Conservation (phyloP, 345 rosid genomes). For the Firmiana major region DNA sequence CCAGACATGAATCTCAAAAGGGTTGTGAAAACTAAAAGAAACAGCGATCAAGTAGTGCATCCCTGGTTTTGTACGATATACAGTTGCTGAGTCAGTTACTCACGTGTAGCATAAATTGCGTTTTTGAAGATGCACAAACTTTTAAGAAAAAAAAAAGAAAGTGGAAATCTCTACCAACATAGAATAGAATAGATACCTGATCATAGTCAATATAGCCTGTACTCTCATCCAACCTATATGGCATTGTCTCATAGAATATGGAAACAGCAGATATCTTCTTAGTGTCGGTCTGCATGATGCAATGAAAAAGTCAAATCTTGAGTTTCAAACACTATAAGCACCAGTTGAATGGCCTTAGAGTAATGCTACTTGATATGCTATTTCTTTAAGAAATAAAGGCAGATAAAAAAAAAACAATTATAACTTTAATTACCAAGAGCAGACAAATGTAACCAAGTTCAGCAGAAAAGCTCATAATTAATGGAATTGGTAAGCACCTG, state of each 20-base stretch:
- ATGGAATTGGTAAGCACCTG: constrained; percentile 47
- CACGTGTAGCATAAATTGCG: not conserved
- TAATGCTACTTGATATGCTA: not conserved
- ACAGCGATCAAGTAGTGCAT: not conserved
- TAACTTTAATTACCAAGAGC: not conserved
- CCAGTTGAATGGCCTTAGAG: not conserved
- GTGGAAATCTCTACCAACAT: not conserved
- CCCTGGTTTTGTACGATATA: not conserved
- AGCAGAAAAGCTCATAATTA: not conserved
- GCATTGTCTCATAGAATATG: constrained; percentile 94
- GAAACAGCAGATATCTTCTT: constrained; percentile 96
- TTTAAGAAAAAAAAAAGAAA: not conserved
- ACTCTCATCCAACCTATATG: constrained; percentile 82
- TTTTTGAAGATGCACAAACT: not conserved
- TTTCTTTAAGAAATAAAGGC: not conserved
- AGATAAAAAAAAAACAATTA: not conserved
- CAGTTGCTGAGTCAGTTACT: not conserved
- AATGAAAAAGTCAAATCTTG: constrained; percentile 11
- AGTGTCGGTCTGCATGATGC: constrained; percentile 69
- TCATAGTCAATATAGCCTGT: constrained; percentile 92
- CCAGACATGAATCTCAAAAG: not conserved
- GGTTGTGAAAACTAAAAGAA: not conserved
- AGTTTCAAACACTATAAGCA: constrained; percentile 1
- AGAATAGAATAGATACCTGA: constrained; percentile 47
- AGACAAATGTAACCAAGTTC: not conserved